Evolutionary conservation across 2,329 filamentous ascomycete genomes (phyloP).

Genomic region (Myriangium duriaei): DNA sequence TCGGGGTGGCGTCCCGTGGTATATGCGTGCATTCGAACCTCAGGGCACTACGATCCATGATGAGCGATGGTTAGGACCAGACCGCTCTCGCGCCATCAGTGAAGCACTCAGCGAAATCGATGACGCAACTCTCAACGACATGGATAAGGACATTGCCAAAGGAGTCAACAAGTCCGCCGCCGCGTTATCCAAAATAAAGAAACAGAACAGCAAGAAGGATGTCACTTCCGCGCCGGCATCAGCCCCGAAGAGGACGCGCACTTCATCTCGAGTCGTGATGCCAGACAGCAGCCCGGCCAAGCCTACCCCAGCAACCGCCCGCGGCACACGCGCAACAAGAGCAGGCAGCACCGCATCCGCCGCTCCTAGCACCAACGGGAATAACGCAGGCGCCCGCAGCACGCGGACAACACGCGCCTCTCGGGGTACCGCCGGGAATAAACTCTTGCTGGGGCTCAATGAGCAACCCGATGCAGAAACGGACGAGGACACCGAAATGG

Average conservation of each 20-base stretch:
- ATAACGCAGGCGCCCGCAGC: background rate
- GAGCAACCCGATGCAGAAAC: background rate
- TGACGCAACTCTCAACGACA: conserved; percentile 70
- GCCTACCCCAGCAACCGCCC: conserved; percentile 1
- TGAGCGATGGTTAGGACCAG: conserved; percentile 60
- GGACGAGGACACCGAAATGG: conserved; percentile 2
- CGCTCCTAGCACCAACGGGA: conserved; percentile 1
- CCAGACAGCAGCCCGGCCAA: background rate
- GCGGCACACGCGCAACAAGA: conserved; percentile 1
- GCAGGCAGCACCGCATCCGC: conserved; percentile 3
- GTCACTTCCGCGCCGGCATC: background rate
- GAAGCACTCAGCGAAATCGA: conserved; percentile 78
- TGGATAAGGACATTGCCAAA: conserved; percentile 9
- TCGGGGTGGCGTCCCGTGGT: conserved; percentile 77
- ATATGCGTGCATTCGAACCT: conserved; percentile 68
- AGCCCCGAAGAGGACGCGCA: background rate
- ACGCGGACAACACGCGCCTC: conserved; percentile 2
- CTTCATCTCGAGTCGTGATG: background rate
- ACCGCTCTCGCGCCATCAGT: conserved; percentile 60
- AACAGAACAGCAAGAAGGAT: background rate
- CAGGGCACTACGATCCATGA: conserved; percentile 67
- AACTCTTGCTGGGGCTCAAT: background rate
- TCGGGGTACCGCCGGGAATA: conserved; percentile 5
- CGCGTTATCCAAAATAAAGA: conserved; percentile 1
- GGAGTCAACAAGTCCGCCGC: background rate